Base-by-base conservation (phyloP, 2,329 filamentous ascomycete species). In the Plectosphaerella cucumerina region DNA sequence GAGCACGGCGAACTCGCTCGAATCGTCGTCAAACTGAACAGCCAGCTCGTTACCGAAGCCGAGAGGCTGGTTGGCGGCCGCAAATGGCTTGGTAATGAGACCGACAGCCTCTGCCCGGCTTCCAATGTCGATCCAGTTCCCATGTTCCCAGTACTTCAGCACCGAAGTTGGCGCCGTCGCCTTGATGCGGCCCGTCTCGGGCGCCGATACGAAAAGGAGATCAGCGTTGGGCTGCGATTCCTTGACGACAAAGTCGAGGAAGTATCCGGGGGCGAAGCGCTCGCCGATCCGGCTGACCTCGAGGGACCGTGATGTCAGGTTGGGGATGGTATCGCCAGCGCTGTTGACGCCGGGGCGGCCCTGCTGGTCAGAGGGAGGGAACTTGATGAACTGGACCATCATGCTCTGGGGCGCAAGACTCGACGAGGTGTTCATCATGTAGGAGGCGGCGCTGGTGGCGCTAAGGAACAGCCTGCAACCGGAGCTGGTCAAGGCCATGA, bases 301-400 rank as follows among this genome's bases (percentile, higher is more conserved):
- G 59, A 80, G 74, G 55, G 71, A 70, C 47, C 69, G 70, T 48
- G 76, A 82, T 56, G 76, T 72, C 54, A 73, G 60, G 60, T 81
- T 75, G 10, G 77, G 64, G 1, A 69, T 59, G 3, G 67, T 59
- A 31, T 78, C 74, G n/a, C 59, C 59, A 12, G 58, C 47, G 12
- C 48, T 56, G 42, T 46, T 50, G 35, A n/a, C 48, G 4, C 62
- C 60, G 34, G 61, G 52, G 46, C 67, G 67, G 5, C 57, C 60
- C 17, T 59, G 68, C 55, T 58, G 69, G 52, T 69, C 72, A 37
- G 74, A 68, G 0, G 94, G 94, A 1, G 95, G 94, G 53, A 96
- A 96, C 64, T 94, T 95, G 68, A 99, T 90, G 63, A 96, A 94
- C 59, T 95, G 88, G n/a, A 97, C 85, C 68, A 97, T 92, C 90